A percentile compares a stretch with the other conserved stretches of the same genome.
Evolutionary conservation across 176 grass and related monocot species (phyloP).

Genomic region (Puya raimondii): DNA sequence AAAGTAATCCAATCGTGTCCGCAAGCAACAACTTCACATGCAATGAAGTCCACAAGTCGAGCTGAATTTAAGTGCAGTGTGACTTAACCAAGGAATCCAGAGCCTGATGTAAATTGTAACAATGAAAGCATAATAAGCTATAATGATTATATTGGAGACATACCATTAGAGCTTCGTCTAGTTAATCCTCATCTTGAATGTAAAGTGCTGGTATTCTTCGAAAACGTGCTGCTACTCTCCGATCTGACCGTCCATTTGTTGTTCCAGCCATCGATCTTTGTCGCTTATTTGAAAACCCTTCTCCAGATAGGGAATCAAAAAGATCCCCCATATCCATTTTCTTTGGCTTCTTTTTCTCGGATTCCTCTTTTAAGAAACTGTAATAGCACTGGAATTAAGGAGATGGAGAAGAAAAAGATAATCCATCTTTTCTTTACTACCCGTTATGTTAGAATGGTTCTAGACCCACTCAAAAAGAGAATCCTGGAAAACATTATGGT

Average conservation of each 20-base stretch:
- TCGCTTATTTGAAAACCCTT: conserved; percentile 44
- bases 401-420: too few relatives aligned
- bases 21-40: too few relatives aligned
- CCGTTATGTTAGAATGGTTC: too few relatives aligned
- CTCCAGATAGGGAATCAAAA: conserved; percentile 40
- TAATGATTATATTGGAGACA: neutral
- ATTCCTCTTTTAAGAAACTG: conserved; percentile 70
- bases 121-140: too few relatives aligned
- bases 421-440: too few relatives aligned
- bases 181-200: conserved; percentile 48
- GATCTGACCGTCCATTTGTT: conserved; percentile 14
- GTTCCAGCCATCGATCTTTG: conserved; percentile 38
- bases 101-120: too few relatives aligned
- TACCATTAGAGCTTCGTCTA: neutral
- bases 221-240: conserved; percentile 33
- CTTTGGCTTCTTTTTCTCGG: conserved; percentile 55
- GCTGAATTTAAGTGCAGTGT: too few relatives aligned
- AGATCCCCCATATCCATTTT: conserved; percentile 69
- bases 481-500: too few relatives aligned
- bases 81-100: too few relatives aligned
- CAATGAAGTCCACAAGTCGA: too few relatives aligned
- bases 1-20: too few relatives aligned
- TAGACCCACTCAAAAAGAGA: too few relatives aligned
- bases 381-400: neutral
- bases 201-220: conserved; percentile 67